Evolutionary conservation across 345 rosid species (phyloP), one percentile per base, ranked within the genome.

Genomic region (Litchi chinensis): DNA sequence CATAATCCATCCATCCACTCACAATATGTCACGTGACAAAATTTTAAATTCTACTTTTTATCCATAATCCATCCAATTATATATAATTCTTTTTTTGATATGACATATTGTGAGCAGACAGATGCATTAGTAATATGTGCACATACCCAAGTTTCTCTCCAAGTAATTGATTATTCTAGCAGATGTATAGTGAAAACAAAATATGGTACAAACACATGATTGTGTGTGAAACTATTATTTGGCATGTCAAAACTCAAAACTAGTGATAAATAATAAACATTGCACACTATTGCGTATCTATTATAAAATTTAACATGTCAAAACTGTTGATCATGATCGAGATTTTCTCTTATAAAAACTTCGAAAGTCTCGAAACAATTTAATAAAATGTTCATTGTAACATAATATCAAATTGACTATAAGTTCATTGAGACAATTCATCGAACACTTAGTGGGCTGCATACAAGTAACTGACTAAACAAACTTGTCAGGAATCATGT

Each of bases 371-470:
- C 6, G 3, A 60, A 3, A n/a, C 65, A n/a, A 60, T 60, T 8
- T 10, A 15, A 13, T 21, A 26, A 48, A 54, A 52, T 28, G 63
- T 11, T 52, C 5, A 54, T 10, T 54, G 19, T 19, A 71, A 32
- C 15, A 44, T 13, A 28, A 44, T 22, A 43, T n/a, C 71, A 41
- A 69, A 39, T 4, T 21, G 72, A 10, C 15, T 22, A 13, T 60
- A 43, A 18, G 78, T 2, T 81, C 86, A 60, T 63, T 83, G 28
- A 85, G 89, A 52, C 88, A 89, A 82, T 89, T 85, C 86, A 40
- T 89, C 91, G 85, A 92, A 86, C 91, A 88, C 52, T 24, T 65
- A 82, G 74, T 1, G 81, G 81, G 50, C 54, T 56, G 5, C 18
- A 64, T 4, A 54, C 64, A n/a, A 59, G 13, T 59, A 59, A 5